phyloP scores from a whole-genome alignment of 106 monocot species.

The Posidonia australis region DNA sequence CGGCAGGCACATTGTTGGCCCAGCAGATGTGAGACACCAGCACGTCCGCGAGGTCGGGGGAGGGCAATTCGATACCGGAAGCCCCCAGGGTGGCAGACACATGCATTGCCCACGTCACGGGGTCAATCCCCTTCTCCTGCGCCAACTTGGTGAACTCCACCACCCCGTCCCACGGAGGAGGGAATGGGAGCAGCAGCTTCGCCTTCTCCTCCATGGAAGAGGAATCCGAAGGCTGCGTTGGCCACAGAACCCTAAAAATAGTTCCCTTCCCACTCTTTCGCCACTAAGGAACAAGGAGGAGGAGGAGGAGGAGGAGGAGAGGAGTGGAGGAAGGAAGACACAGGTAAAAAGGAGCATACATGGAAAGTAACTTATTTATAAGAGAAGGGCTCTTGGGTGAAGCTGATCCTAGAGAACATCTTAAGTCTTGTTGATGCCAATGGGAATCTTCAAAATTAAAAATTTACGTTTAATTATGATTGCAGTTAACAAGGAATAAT shows the following conservation, averaged over 20 bases:
- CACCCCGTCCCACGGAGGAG: slow-evolving; percentile 12
- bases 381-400: too few relatives aligned
- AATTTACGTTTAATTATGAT: too few relatives aligned
- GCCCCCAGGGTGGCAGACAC: slow-evolving; percentile 9
- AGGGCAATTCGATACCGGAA: slow-evolving; percentile 21
- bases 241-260: background rate
- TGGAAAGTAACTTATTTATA: too few relatives aligned
- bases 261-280: too few relatives aligned
- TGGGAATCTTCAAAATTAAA: too few relatives aligned
- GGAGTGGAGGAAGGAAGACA: too few relatives aligned
- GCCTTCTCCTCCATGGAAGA: background rate
- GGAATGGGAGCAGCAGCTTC: background rate
- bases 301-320: too few relatives aligned
- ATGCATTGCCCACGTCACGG: slow-evolving; percentile 19
- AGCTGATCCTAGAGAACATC: too few relatives aligned
- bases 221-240: background rate
- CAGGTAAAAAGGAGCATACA: too few relatives aligned
- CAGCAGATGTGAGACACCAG: slow-evolving; percentile 41
- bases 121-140: slow-evolving; percentile 30
- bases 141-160: slow-evolving; percentile 23
- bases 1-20: slow-evolving; percentile 33
- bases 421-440: too few relatives aligned
- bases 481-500: too few relatives aligned
- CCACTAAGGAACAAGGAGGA: too few relatives aligned
- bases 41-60: slow-evolving; percentile 21